Evolutionary conservation across 2,329 filamentous ascomycete genomes (phyloP), one percentile per base, ranked within the genome.

Genomic region (Daldinia eschscholtzii): DNA sequence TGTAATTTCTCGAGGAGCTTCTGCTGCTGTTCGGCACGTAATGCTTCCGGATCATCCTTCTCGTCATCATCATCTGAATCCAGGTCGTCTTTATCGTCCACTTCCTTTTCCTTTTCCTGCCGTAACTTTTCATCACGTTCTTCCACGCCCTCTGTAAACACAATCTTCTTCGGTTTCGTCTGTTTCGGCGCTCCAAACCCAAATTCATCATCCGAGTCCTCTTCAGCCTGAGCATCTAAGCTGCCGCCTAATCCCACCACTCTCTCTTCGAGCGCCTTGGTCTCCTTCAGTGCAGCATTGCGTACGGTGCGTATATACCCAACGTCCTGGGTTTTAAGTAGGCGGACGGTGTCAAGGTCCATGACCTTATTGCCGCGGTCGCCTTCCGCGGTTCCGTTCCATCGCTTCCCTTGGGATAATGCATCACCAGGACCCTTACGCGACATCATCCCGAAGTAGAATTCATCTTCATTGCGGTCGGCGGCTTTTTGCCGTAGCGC

Each of bases 381-480:
- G 56, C 86, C 88, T 65, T 85, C 81, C 0, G 89, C 84, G 0
- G 83, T 87, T 37, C 88, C 89, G 1, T 80, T 84, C 81, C 86
- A 88, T 48, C 78, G 79, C 75, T 83, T 86, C 62, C 83, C 88
- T 71, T 78, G 81, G 71, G 84, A 81, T 42, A 87, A 75, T 18
- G 79, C 79, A 6, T 83, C 83, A 5, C 85, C 84, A 4, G 88
- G 85, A 9, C 88, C 88, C 64, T 84, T 83, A 68, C 87, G 87
- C 72, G 86, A 87, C 75, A 91, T 82, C 90, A 92, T 92, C 70
- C 88, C 88, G 76, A 88, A 91, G 82, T 91, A 91, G 80, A 92
- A 92, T 76, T 92, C 90, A 86, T 92, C 90, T 59, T 91, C 89
- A 79, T 92, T 92, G 73, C 89, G 87, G 42, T 90, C 86, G 65